phyloP scores from a whole-genome alignment of 2,329 filamentous ascomycete species.

The Cercospora berteroae region DNA sequence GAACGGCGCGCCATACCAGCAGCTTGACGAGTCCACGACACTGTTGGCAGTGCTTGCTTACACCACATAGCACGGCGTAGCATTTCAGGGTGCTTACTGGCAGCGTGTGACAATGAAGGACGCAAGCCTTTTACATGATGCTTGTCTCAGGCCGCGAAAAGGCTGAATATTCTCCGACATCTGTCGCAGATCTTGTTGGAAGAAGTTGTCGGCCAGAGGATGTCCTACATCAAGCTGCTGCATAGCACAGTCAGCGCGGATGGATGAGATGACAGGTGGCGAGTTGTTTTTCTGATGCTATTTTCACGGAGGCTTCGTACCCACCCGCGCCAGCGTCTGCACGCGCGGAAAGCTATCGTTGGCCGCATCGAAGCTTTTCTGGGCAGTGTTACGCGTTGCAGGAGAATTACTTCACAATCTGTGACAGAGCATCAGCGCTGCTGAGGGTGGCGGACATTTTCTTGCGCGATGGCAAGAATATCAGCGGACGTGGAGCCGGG shows the following conservation, averaged over 20 bases:
- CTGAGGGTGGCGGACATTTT: neutral
- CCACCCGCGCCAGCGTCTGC: neutral
- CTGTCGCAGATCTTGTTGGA: neutral
- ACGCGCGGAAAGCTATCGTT: neutral
- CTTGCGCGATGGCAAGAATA: neutral
- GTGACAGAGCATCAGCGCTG: neutral
- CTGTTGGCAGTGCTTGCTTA: neutral
- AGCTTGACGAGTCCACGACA: neutral
- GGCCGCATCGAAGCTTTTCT: neutral
- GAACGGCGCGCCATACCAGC: neutral
- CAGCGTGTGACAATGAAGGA: neutral
- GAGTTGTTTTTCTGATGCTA: neutral
- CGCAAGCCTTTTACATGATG: neutral
- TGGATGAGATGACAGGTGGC: neutral
- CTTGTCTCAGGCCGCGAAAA: neutral
- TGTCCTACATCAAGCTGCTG: neutral
- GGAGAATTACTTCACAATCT: neutral
- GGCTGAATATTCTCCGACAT: neutral
- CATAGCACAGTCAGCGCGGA: neutral
- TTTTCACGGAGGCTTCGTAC: slow-evolving; percentile 4
- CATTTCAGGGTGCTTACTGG: neutral
- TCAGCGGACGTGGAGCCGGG: neutral
- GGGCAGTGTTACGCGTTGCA: neutral
- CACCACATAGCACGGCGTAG: neutral
- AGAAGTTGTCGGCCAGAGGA: neutral